These are phyloP conservation scores for Lathyrus sativus DNA, from an alignment of 306 rosid species.

Conservation along the genomic window DNA sequence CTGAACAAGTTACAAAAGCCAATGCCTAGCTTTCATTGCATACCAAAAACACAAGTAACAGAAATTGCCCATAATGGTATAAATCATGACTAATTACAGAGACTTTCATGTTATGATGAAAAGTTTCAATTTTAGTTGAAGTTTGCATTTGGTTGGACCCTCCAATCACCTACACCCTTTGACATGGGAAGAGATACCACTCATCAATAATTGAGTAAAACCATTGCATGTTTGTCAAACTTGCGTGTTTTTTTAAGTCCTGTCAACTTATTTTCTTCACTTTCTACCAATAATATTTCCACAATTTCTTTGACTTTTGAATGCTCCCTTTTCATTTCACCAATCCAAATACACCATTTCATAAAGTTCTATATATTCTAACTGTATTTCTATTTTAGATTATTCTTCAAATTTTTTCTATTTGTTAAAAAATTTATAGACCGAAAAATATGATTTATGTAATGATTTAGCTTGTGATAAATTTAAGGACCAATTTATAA, in stretches of 20 bases:
- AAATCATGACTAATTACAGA: conserved; percentile 40
- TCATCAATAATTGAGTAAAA: conserved; percentile 40
- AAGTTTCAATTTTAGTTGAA: conserved; percentile 32
- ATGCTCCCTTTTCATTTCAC: conserved; percentile 25
- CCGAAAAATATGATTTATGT: neutral
- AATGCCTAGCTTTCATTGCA: conserved; percentile 31
- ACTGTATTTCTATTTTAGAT: neutral
- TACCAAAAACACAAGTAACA: conserved; percentile 38
- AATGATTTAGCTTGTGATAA: neutral
- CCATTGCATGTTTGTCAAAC: neutral
- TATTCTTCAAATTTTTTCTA: neutral
- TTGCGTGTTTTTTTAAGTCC: conserved; percentile 21
- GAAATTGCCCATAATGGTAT: conserved; percentile 45
- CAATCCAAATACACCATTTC: conserved; percentile 15
- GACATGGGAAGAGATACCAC: conserved; percentile 37
- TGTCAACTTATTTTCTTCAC: conserved; percentile 41
- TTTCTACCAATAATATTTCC: conserved; percentile 37
- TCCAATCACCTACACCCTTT: conserved; percentile 40
- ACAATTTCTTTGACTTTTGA: conserved; percentile 35
- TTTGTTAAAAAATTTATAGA: neutral
- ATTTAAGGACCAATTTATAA: neutral
- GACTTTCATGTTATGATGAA: conserved; percentile 43
- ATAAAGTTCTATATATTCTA: conserved; percentile 32
- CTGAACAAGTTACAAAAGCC: conserved; percentile 43
- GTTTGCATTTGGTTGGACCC: conserved; percentile 39